Evolutionary conservation across 805 yeast genomes (phyloP).

Genomic region (Diddensiella transvaalensis): DNA sequence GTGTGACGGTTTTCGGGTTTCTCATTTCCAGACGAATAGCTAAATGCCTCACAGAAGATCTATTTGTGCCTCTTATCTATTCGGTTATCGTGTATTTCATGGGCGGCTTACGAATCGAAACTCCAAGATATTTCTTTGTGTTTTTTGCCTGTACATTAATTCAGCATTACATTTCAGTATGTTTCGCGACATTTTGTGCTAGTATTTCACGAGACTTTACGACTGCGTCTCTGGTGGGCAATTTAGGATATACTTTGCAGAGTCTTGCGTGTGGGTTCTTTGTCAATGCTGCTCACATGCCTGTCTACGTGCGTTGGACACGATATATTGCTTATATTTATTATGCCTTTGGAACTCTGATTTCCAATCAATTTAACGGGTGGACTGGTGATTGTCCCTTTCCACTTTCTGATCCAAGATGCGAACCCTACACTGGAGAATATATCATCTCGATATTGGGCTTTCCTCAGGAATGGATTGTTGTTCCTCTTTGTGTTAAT

Average conservation of each 20-base stretch:
- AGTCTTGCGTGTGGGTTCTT: conserved; percentile 80
- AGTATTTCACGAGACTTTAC: conserved; percentile 60
- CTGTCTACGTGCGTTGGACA: conserved; percentile 84
- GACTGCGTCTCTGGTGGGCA: conserved; percentile 56
- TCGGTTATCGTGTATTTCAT: conserved; percentile 64
- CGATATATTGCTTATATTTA: conserved; percentile 73
- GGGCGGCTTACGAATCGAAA: conserved; percentile 61
- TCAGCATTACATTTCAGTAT: conserved; percentile 52
- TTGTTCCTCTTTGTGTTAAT: conserved; percentile 58
- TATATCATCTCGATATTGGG: conserved; percentile 57
- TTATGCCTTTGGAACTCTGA: conserved; percentile 70
- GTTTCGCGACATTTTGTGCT: conserved; percentile 49
- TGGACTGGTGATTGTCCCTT: conserved; percentile 57
- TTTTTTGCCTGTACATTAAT: conserved; percentile 60
- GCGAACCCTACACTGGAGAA: conserved; percentile 52
- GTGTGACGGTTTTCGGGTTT: conserved; percentile 65
- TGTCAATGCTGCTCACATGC: conserved; percentile 67
- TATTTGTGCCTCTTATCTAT: conserved; percentile 57
- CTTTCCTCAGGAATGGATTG: conserved; percentile 59
- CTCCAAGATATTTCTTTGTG: conserved; percentile 50
- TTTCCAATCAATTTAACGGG: conserved; percentile 62
- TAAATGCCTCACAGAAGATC: conserved; percentile 64
- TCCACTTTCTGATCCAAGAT: conserved; percentile 33
- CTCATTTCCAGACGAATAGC: conserved; percentile 62
- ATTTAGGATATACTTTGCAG: conserved; percentile 64